Evolutionary conservation across 179 eudicot genomes (phyloP).

Genomic region (Nepenthes alata): DNA sequence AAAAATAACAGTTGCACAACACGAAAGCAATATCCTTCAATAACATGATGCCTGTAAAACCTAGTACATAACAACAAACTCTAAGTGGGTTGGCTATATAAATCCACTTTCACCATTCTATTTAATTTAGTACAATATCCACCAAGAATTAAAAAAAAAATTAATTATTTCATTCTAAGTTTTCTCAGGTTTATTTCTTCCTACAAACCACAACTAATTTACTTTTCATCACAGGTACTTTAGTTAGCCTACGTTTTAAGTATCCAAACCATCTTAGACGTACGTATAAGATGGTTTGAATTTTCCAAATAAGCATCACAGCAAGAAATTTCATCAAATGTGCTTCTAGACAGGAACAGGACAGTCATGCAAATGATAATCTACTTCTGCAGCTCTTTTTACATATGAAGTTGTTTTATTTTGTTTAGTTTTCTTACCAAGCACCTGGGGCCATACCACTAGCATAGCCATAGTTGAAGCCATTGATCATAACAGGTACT

Average conservation of each 20-base stretch:
- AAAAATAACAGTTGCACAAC: background rate
- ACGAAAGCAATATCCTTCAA: background rate
- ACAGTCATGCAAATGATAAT: background rate
- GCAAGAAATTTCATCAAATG: background rate
- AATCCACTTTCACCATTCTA: too few species aligned
- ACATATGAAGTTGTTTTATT: background rate
- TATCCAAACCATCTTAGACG: too few species aligned
- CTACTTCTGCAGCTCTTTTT: too few species aligned
- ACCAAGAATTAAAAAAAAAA: too few species aligned
- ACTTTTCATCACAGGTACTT: too few species aligned
- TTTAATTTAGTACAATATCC: too few species aligned
- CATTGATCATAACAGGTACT: slow-evolving; percentile 30
- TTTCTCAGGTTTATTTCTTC: too few species aligned
- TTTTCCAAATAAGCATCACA: background rate
- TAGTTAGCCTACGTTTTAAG: too few species aligned
- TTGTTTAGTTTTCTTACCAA: slow-evolving; percentile 16
- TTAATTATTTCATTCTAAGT: too few species aligned
- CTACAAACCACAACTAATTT: too few species aligned
- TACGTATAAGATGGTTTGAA: background rate
- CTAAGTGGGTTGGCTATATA: too few species aligned
- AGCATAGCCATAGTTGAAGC: slow-evolving; percentile 34
- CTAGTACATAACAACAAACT: too few species aligned
- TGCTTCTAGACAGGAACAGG: background rate
- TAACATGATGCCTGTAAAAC: background rate
- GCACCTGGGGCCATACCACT: slow-evolving; percentile 54